Evolutionary conservation across 208 protist genomes (phyloP), one percentile per base, ranked within the genome.

Genomic region (Leishmania major): DNA sequence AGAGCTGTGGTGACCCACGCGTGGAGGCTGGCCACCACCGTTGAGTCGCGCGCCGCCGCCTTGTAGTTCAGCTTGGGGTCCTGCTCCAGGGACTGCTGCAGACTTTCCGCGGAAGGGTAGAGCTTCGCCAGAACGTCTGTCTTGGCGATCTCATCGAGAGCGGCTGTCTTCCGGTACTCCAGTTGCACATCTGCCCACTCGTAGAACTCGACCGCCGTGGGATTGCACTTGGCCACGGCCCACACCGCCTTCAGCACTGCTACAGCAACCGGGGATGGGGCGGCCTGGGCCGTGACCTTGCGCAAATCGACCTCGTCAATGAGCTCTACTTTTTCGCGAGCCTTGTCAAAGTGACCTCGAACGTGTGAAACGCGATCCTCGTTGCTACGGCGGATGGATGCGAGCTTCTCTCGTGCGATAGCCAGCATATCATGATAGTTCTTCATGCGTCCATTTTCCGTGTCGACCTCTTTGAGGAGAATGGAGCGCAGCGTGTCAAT

Each of bases 131-230:
- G 49, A 43, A 94, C 83, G 67, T 94, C 91, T n/a, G 81, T 84
- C 80, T 85, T 82, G 67, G 87, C 70, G 35, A 94, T 70, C 66
- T 81, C 74, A 57, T 85, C 75, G 40, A 92, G 64, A 25, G 87
- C 82, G 77, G 78, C 67, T 45, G 74, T 67, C 81, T 84, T 90
- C 17, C 88, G 84, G 83, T 90, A 93, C 79, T 92, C 91, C 69
- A 89, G 78, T 72, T 92, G 91, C 71, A 95, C 87, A 49, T 95
- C 89, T 2, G 84, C 74, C 91, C 91, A 95, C 40, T 87, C 84
- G 75, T 90, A 89, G 78, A 89, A 93, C 80, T 92, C 87, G 31
- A 86, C 89, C 22, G 91, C 81, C 11, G 84, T 90, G n/a, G 91
- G 84, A 69, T 95, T 88, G 75, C 89, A 90, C 72, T 87, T 79